Base-by-base conservation (phyloP, 257 asterid species). In the Asclepias syriaca region DNA sequence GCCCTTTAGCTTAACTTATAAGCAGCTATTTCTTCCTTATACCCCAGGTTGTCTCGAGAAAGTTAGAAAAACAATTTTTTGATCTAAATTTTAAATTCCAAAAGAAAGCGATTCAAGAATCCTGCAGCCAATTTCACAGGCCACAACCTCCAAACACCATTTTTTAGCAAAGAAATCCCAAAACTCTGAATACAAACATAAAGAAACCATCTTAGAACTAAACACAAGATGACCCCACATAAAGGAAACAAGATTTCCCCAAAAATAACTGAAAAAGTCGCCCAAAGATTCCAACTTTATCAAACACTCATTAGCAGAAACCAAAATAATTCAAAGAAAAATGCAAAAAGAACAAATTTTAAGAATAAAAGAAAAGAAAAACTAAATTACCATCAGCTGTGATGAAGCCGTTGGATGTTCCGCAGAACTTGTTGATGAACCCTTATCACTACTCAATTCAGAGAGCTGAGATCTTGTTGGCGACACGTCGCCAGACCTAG, bases 341-440 rank as follows among this genome's bases (percentile, higher is more conserved):
- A 55, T 6, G 12, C 2, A 50, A 1, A 72, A 45, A 6, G 4
- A 50, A 45, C 19, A 34, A n/a, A 59, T 34, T 2, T 53, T 2
- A 15, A 69, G 14, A 43, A 43, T 43, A 43, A 43, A 34, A 34
- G 3, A 4, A 2, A 1, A 43, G 8, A 1, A 43, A 71, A 50
- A 58, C 46, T 5, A 14, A 54, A 63, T 13, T 45, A 43, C 71
- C 65, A 87, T 81, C 86, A 69, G 59, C 69, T 75, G 10, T 63
- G 77, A 53, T 5, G 87, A 84, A 77, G 79, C 89, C 66, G 75
- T 84, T 16, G 66, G 80, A 29, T n/a, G 59, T 22, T 53, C 69
- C 24, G 16, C 34, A 0, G 24, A 60, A 73, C 74, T 71, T 68
- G 71, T 74, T 27, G 79, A 63, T 21, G 79, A 63, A 51, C 68